A percentile compares a stretch with the other conserved stretches of the same genome.
Conservation (phyloP, 1,284 basidiomycete species). For the Naganishia cerealis region DNA sequence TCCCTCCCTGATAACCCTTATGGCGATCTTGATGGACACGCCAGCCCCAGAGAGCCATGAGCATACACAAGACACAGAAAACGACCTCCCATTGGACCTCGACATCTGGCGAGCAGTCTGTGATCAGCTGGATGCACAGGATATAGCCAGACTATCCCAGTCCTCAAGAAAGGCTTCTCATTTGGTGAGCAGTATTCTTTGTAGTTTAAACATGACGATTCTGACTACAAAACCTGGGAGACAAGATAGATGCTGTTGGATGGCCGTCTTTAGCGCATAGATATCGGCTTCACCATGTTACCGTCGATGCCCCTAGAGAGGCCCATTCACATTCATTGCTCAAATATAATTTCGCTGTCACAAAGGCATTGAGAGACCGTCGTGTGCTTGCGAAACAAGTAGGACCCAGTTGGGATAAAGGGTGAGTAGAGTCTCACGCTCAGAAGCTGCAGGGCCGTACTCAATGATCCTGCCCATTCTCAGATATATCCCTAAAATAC, state of each 20-base stretch:
- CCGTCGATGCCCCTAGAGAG: slow-evolving; percentile 1
- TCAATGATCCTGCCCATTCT: neutral
- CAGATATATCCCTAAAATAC: slow-evolving; percentile 22
- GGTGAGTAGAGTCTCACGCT: neutral
- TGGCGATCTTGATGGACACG: neutral
- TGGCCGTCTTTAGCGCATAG: slow-evolving; percentile 22
- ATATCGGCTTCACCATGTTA: slow-evolving; percentile 21
- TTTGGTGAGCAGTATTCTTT: slow-evolving; percentile 6
- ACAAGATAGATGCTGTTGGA: slow-evolving; percentile 28
- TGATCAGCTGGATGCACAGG: slow-evolving; percentile 20
- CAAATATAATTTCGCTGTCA: slow-evolving; percentile 7
- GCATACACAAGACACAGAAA: neutral
- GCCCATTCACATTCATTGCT: neutral
- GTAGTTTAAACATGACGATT: neutral
- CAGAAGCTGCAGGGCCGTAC: too few species aligned
- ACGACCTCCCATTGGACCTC: slow-evolving; percentile 21
- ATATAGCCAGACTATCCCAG: slow-evolving; percentile 17
- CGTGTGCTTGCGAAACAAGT: slow-evolving; percentile 20
- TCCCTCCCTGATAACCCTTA: too few species aligned
- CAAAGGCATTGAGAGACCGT: slow-evolving; percentile 1
- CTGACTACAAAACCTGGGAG: neutral
- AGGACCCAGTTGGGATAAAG: slow-evolving; percentile 23
- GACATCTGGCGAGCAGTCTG: slow-evolving; percentile 23
- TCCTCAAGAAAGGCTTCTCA: slow-evolving; percentile 13
- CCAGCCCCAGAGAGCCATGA: neutral